Percentiles rank a stretch among this genome's conserved stretches.
phyloP scores from a whole-genome alignment of 1,139 yeast species.

The Sugiyamaella xylanicola region DNA sequence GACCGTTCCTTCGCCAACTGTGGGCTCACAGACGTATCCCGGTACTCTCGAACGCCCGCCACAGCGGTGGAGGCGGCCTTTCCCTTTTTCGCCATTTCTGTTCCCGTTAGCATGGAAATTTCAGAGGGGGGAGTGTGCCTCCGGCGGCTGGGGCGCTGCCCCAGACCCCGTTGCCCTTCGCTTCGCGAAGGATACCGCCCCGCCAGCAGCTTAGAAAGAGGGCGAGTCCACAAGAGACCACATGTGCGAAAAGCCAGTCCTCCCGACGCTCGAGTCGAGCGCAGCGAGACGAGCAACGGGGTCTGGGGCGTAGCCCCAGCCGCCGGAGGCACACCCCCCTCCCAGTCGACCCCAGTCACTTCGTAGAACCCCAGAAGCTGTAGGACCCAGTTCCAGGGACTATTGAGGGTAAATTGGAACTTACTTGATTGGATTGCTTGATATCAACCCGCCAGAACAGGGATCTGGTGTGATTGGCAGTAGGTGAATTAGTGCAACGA shows the following conservation, averaged over 20 bases:
- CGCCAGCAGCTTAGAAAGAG: too few species aligned
- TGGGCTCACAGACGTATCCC: conserved; percentile 50
- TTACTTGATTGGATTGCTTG: not conserved
- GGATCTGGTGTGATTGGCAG: too few species aligned
- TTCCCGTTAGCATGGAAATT: not conserved
- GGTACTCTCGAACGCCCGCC: conserved; percentile 37
- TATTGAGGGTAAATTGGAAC: too few species aligned
- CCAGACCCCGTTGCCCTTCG: not conserved
- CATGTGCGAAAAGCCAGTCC: too few species aligned
- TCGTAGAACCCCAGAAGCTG: not conserved
- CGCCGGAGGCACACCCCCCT: conserved; percentile 9
- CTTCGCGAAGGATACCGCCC: not conserved
- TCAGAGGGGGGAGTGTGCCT: not conserved
- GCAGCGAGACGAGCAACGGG: conserved; percentile 8
- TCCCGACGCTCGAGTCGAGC: not conserved
- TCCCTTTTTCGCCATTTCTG: conserved; percentile 13
- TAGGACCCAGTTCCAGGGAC: not conserved
- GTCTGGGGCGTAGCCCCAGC: conserved; percentile 14
- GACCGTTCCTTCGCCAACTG: conserved; percentile 41
- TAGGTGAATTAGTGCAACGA: too few species aligned
- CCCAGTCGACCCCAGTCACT: not conserved
- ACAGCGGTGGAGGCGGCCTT: conserved; percentile 4
- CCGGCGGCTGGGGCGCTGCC: conserved; percentile 9
- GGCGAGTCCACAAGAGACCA: too few species aligned
- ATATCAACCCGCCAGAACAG: not conserved